Evolutionary conservation across 257 asterid genomes (phyloP).

Genomic region (Nicotiana obtusifolia): DNA sequence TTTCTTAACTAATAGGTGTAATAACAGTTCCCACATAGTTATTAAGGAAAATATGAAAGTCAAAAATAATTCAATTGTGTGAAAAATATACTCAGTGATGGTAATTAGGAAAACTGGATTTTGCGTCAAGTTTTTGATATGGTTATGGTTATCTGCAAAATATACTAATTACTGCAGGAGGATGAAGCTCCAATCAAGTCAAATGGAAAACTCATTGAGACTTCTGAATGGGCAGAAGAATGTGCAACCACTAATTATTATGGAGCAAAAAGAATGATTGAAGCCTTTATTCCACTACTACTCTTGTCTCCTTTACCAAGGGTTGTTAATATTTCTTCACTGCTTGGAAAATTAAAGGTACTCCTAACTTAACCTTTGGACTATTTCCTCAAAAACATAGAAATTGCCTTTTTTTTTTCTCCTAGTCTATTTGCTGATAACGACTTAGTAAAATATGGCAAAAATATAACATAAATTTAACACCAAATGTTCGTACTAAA

Average conservation of each 20-base stretch:
- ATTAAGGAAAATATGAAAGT: not conserved
- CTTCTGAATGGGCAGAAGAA: slow-evolving; percentile 15
- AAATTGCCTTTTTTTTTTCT: not conserved
- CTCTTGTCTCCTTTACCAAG: slow-evolving; percentile 21
- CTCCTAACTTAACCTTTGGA: not conserved
- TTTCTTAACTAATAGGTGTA: not conserved
- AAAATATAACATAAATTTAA: too few relatives aligned
- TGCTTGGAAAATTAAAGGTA: slow-evolving; percentile 21
- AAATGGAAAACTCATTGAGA: slow-evolving; percentile 16
- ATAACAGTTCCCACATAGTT: too few relatives aligned
- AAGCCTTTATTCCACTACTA: slow-evolving; percentile 24
- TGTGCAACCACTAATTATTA: slow-evolving; percentile 19
- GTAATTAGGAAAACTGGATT: too few relatives aligned
- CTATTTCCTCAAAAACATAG: too few relatives aligned
- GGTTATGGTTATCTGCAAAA: too few relatives aligned
- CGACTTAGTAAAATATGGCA: not conserved
- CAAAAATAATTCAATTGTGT: not conserved
- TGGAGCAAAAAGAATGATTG: slow-evolving; percentile 21
- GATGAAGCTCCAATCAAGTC: not conserved
- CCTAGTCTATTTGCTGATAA: not conserved
- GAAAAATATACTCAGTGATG: not conserved
- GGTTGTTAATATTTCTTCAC: slow-evolving; percentile 25
- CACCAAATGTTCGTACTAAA: too few relatives aligned
- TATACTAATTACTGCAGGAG: slow-evolving; percentile 13
- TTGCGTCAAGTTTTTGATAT: not conserved